Conservation (phyloP, 371 early-diverging fungal genomes). For the Rhizomucor pusillus region DNA sequence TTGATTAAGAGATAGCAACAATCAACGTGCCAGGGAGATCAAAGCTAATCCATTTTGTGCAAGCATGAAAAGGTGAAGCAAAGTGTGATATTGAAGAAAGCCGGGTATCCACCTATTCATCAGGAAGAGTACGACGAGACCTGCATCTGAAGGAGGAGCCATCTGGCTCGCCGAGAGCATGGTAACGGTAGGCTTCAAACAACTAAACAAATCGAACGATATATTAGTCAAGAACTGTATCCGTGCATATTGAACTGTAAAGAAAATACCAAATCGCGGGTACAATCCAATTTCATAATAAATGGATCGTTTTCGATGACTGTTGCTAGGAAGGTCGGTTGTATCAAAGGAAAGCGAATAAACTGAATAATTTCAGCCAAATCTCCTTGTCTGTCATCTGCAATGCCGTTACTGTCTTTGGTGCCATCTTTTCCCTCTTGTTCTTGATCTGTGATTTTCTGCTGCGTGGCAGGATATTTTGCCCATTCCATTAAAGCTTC, state of each 20-base stretch:
- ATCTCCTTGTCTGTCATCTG: not conserved
- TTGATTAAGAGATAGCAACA: too few species aligned
- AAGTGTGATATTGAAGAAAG: not conserved
- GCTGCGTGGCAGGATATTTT: not conserved
- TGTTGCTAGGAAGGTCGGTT: conserved; percentile 44
- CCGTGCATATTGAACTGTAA: not conserved
- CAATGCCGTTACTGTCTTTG: not conserved
- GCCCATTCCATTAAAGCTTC: conserved; percentile 49
- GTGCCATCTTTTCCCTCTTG: not conserved
- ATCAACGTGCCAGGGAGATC: too few species aligned
- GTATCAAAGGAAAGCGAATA: conserved; percentile 57
- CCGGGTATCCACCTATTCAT: conserved; percentile 8
- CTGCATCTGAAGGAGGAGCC: conserved; percentile 18
- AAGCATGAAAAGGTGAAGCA: not conserved
- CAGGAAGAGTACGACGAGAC: conserved; percentile 12
- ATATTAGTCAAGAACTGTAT: not conserved
- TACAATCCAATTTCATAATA: conserved; percentile 48
- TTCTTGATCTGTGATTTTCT: not conserved
- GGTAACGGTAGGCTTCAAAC: conserved; percentile 57
- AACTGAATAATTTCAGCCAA: conserved; percentile 37
- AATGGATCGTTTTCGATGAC: conserved; percentile 46
- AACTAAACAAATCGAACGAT: conserved; percentile 18
- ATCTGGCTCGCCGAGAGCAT: conserved; percentile 19
- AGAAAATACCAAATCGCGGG: conserved; percentile 46
- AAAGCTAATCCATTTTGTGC: not conserved